These are phyloP conservation scores for Calonectria ilicicola DNA, from an alignment of 2,329 filamentous ascomycete genomes.

Conservation along the genomic window DNA sequence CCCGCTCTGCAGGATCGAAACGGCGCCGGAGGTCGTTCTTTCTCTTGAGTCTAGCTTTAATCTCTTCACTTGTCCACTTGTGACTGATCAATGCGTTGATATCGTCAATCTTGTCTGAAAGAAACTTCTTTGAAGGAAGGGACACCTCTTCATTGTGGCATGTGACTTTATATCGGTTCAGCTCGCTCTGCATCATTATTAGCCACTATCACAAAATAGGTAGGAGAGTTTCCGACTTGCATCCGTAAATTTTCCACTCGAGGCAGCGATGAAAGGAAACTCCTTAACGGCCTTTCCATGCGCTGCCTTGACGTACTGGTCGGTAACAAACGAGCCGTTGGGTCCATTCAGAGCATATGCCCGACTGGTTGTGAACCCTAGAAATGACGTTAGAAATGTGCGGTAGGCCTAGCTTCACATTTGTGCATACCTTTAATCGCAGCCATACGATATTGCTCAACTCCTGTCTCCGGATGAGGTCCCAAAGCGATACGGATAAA, in stretches of 20 bases:
- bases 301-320: constrained; percentile 84
- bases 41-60: constrained; percentile 81
- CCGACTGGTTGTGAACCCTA: constrained; percentile 81
- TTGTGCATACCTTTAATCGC: constrained; percentile 80
- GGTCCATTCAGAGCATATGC: constrained; percentile 87
- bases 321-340: constrained; percentile 83
- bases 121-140: constrained; percentile 77
- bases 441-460: constrained; percentile 88
- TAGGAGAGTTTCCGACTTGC: constrained; percentile 58
- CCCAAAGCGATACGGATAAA: constrained; percentile 89
- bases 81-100: constrained; percentile 85
- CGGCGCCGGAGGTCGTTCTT: constrained; percentile 76
- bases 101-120: constrained; percentile 80
- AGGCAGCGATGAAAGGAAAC: constrained; percentile 92
- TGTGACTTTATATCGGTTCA: constrained; percentile 82
- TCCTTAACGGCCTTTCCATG: constrained; percentile 87
- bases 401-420: background rate
- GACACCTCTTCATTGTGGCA: constrained; percentile 79
- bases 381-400: constrained; percentile 40
- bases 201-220: constrained; percentile 32
- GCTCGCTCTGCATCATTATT: constrained; percentile 71
- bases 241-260: constrained; percentile 87
- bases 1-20: constrained; percentile 75
- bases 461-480: constrained; percentile 76
- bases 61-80: constrained; percentile 84